Evolutionary conservation across 805 yeast species (phyloP), one percentile per base, ranked within the genome.

Genomic region (Wickerhamomyces canadensis): DNA sequence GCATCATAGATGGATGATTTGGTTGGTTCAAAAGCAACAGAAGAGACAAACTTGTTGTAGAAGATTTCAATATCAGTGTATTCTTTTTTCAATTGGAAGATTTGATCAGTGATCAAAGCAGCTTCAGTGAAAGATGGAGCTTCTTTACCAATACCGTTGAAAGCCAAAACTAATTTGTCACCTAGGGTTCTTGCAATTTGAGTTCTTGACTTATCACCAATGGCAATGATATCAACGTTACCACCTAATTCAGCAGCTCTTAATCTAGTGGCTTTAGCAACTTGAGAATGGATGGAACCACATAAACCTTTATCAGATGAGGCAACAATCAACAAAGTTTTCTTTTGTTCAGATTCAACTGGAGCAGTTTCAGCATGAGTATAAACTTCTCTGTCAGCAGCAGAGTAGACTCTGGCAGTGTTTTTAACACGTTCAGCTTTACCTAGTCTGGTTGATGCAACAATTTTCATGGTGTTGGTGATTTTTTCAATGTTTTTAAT

Each of bases 391-490:
- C 71, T 53, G 60, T 88, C 95, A 42, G 89, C 80, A 54, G 74
- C 73, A 60, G 81, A 81, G 74, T 85, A 91, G 44, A 77, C 82
- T 65, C 95, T 81, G 35, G 97, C 83, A 35, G 85, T 76, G 52
- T 73, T 70, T 88, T 88, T 91, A 44, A 97, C 95, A 66, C 82
- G 84, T 70, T 88, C 96, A 45, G 98, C 98, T 70, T 85, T 88
- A 63, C 78, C 74, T 65, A 93, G 78, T 72, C 96, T 84, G 54
- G 98, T 93, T 29, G 98, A 91, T 29, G 98, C 98, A 58, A 93
- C 98, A 69, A 93, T 83, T 76, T 89, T 93, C 98, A 93, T 93
- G 67, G 98, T 93, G 72, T 93, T 93, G 71, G 98, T 93, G 72
- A 93, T 93, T 76, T 93, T 93, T 73, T 93, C 97, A 66, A 93